Conservation (phyloP, 202 grass and related monocot genomes). For the Eragrostis tef region DNA sequence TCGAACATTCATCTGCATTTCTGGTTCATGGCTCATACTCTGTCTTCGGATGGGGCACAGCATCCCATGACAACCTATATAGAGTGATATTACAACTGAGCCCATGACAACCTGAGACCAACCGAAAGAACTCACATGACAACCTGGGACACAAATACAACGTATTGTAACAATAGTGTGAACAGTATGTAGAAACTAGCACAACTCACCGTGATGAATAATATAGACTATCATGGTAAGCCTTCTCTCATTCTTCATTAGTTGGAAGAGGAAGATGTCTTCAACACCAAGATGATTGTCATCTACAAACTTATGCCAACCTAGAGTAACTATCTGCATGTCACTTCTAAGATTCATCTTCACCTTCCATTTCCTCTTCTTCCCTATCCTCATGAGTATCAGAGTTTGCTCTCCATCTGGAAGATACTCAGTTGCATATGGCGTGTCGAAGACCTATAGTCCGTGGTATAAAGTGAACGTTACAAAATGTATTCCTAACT, state of each 20-base stretch:
- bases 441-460: constrained; percentile 11
- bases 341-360: background rate
- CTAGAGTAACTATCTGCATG: background rate
- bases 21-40: too few species aligned
- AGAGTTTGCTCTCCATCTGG: constrained; percentile 9
- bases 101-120: too few species aligned
- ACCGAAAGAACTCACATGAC: too few species aligned
- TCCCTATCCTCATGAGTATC: constrained; percentile 12
- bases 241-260: background rate
- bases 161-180: too few species aligned
- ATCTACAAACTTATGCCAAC: background rate
- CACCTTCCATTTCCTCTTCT: constrained; percentile 12
- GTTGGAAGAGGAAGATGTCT: constrained; percentile 45
- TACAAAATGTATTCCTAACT: background rate
- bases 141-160: too few species aligned
- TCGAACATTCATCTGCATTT: too few species aligned
- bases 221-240: constrained; percentile 38
- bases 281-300: background rate
- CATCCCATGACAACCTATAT: too few species aligned
- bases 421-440: constrained; percentile 11
- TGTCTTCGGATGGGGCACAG: too few species aligned
- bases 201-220: background rate
- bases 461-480: background rate
- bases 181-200: too few species aligned
- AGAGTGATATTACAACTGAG: background rate